Percentiles rank a stretch among this genome's conserved stretches.
Conservation (phyloP, 768 basidiomycete species). For the Auriscalpium vulgare region DNA sequence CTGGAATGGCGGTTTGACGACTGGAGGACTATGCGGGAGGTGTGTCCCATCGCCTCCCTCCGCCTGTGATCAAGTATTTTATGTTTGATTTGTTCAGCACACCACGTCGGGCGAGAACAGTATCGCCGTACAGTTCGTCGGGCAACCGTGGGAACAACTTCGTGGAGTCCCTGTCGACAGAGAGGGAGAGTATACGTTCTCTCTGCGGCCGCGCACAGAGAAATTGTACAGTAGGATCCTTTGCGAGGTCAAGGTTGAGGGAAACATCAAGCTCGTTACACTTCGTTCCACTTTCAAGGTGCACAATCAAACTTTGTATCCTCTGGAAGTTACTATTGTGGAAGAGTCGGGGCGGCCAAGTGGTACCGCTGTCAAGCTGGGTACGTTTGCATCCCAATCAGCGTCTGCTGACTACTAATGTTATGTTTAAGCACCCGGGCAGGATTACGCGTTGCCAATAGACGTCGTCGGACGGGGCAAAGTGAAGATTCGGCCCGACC, state of each 20-base stretch:
- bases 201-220: constrained; percentile 71
- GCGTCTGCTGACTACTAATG: not conserved
- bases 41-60: constrained; percentile 23
- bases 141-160: constrained; percentile 84
- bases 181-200: constrained; percentile 87
- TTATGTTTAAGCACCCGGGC: constrained; percentile 59
- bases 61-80: not conserved
- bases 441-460: constrained; percentile 84
- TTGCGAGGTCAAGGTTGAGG: constrained; percentile 83
- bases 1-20: constrained; percentile 98
- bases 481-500: constrained; percentile 85
- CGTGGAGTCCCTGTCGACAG: constrained; percentile 85
- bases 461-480: constrained; percentile 78
- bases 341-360: constrained; percentile 79
- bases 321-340: constrained; percentile 84
- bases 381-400: constrained; percentile 24
- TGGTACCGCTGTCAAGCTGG: constrained; percentile 77
- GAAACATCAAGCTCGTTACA: constrained; percentile 91
- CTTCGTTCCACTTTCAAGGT: constrained; percentile 89
- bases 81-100: constrained; percentile 25
- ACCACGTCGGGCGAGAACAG: constrained; percentile 64
- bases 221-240: constrained; percentile 75
- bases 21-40: constrained; percentile 90
- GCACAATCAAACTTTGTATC: constrained; percentile 86
- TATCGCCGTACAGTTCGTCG: constrained; percentile 77